These are phyloP conservation scores for Fusarium piperis DNA, from an alignment of 2,329 filamentous ascomycete genomes.

Conservation along the genomic window DNA sequence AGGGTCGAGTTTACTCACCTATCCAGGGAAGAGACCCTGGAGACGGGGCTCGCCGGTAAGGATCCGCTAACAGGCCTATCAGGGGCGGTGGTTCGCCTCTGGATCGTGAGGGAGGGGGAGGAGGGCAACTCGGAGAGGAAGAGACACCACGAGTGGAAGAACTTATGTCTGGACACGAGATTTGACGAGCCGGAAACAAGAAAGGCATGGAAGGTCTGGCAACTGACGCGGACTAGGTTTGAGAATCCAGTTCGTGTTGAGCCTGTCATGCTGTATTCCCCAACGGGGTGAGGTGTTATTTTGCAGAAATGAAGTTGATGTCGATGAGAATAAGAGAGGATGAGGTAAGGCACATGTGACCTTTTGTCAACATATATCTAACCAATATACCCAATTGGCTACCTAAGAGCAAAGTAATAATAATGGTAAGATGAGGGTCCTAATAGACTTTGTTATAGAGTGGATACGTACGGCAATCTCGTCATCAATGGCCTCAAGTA, in stretches of 20 bases:
- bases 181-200: neutral
- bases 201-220: slow-evolving; percentile 13
- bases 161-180: neutral
- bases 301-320: neutral
- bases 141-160: slow-evolving; percentile 18
- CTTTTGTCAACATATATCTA: neutral
- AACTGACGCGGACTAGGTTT: neutral
- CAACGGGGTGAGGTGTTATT: neutral
- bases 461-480: neutral
- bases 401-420: neutral
- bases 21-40: slow-evolving; percentile 5
- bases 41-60: neutral
- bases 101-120: slow-evolving; percentile 14
- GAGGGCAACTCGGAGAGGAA: neutral
- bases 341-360: neutral
- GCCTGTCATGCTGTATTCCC: neutral
- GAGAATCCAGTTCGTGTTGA: slow-evolving; percentile 2
- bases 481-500: neutral
- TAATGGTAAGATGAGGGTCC: neutral
- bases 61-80: neutral
- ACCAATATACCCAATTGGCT: neutral
- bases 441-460: neutral
- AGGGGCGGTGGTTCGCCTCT: slow-evolving; percentile 12
- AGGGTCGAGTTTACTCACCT: slow-evolving; percentile 19
- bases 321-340: neutral